These are phyloP conservation scores for Sideroxylon spinosum DNA, from an alignment of 179 eudicot genomes.

Conservation along the genomic window DNA sequence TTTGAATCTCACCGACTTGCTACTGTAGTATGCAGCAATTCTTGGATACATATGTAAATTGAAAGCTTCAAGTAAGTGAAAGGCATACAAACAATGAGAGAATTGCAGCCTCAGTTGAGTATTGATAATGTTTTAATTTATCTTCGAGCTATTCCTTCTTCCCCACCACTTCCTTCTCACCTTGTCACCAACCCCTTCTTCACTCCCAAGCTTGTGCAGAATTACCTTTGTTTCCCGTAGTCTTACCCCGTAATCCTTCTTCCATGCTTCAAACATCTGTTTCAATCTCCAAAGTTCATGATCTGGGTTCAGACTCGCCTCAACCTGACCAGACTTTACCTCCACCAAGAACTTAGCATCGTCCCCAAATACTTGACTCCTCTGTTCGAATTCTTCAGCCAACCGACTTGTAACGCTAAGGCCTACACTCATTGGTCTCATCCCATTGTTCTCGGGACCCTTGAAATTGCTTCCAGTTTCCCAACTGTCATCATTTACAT, in stretches of 20 bases:
- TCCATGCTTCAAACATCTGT: conserved; percentile 92
- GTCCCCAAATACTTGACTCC: conserved; percentile 87
- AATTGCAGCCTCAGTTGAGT: neutral
- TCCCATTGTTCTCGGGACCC: conserved; percentile 46
- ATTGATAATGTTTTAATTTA: conserved; percentile 18
- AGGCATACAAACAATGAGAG: neutral
- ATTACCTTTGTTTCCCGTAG: conserved; percentile 85
- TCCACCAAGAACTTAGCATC: conserved; percentile 94
- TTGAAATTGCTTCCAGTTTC: conserved; percentile 48
- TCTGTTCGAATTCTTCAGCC: conserved; percentile 90
- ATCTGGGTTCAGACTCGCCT: conserved; percentile 77
- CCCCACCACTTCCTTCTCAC: conserved; percentile 89
- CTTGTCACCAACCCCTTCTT: conserved; percentile 53
- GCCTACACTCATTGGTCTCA: conserved; percentile 62
- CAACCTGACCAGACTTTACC: conserved; percentile 87
- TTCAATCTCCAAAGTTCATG: conserved; percentile 74
- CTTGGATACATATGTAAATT: neutral
- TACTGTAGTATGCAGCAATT: neutral
- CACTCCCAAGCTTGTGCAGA: conserved; percentile 70
- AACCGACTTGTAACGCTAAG: conserved; percentile 74
- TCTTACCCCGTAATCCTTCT: conserved; percentile 81
- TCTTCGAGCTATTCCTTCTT: conserved; percentile 70
- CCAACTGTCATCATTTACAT: conserved; percentile 57
- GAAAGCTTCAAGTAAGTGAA: too few relatives aligned
- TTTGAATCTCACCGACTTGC: neutral